These are phyloP conservation scores for Lasiodiplodia sp. DNA, from an alignment of 2,329 filamentous ascomycete species.

Conservation along the genomic window DNA sequence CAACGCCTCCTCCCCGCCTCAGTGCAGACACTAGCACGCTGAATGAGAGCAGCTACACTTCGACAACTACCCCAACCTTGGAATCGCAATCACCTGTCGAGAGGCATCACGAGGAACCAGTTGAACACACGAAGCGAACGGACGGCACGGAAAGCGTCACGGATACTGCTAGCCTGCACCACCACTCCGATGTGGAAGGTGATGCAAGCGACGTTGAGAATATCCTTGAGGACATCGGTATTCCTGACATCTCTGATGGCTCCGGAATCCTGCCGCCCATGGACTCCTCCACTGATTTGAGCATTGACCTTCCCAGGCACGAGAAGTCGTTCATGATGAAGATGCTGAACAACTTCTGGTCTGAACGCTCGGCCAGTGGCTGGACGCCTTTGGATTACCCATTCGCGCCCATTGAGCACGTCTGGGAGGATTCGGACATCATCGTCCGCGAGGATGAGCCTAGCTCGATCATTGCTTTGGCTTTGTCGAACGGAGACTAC, in stretches of 20 bases:
- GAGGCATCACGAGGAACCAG: constrained; percentile 35
- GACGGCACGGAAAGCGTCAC: constrained; percentile 38
- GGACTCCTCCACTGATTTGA: constrained; percentile 64
- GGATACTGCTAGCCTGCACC: constrained; percentile 41
- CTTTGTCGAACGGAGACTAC: constrained; percentile 88
- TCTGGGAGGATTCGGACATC: constrained; percentile 96
- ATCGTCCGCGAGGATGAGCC: constrained; percentile 98
- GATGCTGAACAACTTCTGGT: constrained; percentile 97
- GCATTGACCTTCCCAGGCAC: constrained; percentile 84
- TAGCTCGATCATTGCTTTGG: constrained; percentile 93
- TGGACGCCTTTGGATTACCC: constrained; percentile 95
- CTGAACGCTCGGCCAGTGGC: constrained; percentile 92
- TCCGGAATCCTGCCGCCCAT: constrained; percentile 59
- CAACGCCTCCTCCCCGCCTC: constrained; percentile 40
- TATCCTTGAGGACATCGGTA: constrained; percentile 71
- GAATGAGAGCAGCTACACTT: constrained; percentile 44
- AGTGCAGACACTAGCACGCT: constrained; percentile 49
- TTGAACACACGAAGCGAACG: constrained; percentile 8
- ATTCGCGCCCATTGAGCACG: constrained; percentile 80
- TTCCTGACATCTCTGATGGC: constrained; percentile 67
- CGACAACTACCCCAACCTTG: constrained; percentile 43
- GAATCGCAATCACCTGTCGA: constrained; percentile 46
- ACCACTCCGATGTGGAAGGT: constrained; percentile 60
- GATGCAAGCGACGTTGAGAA: constrained; percentile 74
- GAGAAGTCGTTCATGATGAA: constrained; percentile 94